These are phyloP conservation scores for Calonectria fujianensis DNA, from an alignment of 2,329 filamentous ascomycete species.

Conservation along the genomic window DNA sequence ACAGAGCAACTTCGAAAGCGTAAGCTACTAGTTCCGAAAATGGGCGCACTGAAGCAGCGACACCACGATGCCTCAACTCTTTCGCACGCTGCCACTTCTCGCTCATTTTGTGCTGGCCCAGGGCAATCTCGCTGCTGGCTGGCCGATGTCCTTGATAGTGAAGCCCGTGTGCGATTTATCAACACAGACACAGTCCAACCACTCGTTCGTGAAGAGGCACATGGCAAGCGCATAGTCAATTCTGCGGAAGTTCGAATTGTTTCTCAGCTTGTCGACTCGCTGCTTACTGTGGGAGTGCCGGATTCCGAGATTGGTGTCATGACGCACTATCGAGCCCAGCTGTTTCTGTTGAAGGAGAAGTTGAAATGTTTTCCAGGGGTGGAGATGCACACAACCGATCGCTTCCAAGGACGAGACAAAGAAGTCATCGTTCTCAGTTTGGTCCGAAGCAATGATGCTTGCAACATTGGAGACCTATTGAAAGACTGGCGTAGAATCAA, in stretches of 20 bases:
- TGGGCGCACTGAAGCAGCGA: constrained; percentile 74
- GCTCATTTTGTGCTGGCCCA: constrained; percentile 74
- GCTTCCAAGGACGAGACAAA: constrained; percentile 97
- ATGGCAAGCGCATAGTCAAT: constrained; percentile 92
- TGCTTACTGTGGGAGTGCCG: constrained; percentile 85
- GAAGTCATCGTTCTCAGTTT: constrained; percentile 91
- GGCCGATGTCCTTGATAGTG: constrained; percentile 80
- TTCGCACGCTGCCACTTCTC: constrained; percentile 62
- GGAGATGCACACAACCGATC: constrained; percentile 97
- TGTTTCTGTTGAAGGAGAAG: constrained; percentile 85
- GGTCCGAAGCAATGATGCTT: constrained; percentile 89
- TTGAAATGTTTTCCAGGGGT: constrained; percentile 79
- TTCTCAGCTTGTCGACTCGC: constrained; percentile 85
- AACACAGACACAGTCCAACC: constrained; percentile 88
- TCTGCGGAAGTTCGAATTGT: constrained; percentile 86
- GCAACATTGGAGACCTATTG: constrained; percentile 91
- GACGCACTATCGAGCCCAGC: constrained; percentile 95
- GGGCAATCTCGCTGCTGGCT: constrained; percentile 82
- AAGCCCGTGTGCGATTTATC: constrained; percentile 86
- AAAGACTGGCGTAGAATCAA: constrained; percentile 96
- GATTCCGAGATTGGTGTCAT: constrained; percentile 91
- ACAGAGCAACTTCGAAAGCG: constrained; percentile 83
- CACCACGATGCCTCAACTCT: constrained; percentile 74
- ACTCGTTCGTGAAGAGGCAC: constrained; percentile 80
- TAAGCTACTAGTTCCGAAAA: constrained; percentile 80